phyloP scores from a whole-genome alignment of 1,284 basidiomycete genomes.

The Moesziomyces sp. region DNA sequence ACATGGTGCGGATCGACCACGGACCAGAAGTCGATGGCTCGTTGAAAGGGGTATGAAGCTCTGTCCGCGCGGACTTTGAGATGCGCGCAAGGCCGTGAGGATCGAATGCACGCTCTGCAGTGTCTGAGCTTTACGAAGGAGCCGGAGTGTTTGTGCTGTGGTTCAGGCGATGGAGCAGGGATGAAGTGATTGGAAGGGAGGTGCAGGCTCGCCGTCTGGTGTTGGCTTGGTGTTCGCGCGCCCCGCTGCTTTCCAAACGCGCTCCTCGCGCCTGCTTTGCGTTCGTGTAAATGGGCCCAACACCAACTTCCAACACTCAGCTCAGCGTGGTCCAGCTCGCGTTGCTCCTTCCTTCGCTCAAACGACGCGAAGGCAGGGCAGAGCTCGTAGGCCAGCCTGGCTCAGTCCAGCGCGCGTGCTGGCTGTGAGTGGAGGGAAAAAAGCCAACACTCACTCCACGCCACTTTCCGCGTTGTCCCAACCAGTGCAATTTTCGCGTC shows the following conservation, averaged over 20 bases:
- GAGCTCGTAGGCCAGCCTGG: no score
- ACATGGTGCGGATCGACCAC: slow-evolving; percentile 20
- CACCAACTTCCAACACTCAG: slow-evolving; percentile 4
- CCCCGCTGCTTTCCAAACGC: neutral
- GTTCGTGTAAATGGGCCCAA: slow-evolving; percentile 9
- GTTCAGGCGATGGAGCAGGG: no score
- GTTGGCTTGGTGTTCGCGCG: neutral
- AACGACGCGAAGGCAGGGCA: no score
- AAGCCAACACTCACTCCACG: no score
- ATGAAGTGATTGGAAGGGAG: neutral
- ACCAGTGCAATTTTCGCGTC: no score
- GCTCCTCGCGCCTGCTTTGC: neutral
- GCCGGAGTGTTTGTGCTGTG: no score
- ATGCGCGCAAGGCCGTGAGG: neutral
- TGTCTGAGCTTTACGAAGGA: no score
- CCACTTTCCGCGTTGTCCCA: no score
- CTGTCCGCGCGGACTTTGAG: neutral
- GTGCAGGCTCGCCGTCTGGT: neutral
- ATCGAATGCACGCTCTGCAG: neutral
- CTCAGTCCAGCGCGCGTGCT: no score
- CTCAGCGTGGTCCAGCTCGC: neutral
- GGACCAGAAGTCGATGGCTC: neutral
- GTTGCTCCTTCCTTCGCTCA: no score
- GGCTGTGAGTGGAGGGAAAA: no score
- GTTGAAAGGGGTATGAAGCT: neutral